Evolutionary conservation across 2,329 filamentous ascomycete species (phyloP).

Genomic region (Penicillium polonicum): DNA sequence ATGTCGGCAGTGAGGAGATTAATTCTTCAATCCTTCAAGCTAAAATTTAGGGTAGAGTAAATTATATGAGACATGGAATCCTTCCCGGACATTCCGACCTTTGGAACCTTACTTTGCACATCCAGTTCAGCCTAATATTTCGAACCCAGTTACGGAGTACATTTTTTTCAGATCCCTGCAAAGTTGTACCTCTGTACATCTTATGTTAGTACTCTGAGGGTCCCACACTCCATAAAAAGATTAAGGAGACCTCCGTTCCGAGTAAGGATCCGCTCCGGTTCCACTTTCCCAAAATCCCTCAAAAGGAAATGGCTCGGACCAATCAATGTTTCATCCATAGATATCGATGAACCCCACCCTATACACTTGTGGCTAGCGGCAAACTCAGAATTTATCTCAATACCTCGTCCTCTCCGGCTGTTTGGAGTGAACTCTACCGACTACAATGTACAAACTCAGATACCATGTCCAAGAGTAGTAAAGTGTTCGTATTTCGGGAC

Average conservation of each 20-base stretch:
- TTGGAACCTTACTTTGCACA: background rate
- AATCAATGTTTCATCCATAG: background rate
- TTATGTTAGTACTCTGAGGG: background rate
- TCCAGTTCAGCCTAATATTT: background rate
- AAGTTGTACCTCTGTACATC: background rate
- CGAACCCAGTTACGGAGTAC: background rate
- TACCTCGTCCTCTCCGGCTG: background rate
- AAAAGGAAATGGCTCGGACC: conserved; percentile 4
- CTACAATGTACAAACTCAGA: background rate
- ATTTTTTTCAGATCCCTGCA: background rate
- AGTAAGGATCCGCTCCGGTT: conserved; percentile 19
- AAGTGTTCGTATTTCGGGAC: background rate
- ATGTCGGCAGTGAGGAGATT: background rate
- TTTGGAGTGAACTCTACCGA: background rate
- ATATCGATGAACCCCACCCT: background rate
- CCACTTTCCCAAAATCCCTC: conserved; percentile 21
- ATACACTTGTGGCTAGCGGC: background rate
- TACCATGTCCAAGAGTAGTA: too few species aligned
- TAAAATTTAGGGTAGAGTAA: background rate
- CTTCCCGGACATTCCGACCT: background rate
- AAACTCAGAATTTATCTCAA: conserved; percentile 14
- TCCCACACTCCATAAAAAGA: conserved; percentile 2
- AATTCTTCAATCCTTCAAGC: background rate
- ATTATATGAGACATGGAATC: background rate
- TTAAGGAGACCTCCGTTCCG: conserved; percentile 12